Evolutionary conservation across 129 eudicot genomes (phyloP).

Genomic region (Solidago caesia): DNA sequence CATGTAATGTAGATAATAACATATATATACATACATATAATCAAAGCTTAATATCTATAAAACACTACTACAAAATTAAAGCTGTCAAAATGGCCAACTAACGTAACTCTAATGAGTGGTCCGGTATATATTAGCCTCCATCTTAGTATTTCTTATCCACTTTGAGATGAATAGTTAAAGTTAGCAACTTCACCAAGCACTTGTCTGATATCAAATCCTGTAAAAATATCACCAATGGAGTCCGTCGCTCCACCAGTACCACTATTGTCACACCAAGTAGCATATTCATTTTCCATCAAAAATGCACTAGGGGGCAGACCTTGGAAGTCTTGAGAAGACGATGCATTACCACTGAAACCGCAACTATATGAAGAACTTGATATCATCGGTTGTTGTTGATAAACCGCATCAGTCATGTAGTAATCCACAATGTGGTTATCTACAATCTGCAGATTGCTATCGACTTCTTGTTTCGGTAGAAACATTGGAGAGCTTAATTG

Average conservation of each 20-base stretch:
- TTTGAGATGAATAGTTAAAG: slow-evolving; percentile 21
- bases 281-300: slow-evolving; percentile 17
- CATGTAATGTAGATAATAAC: too few species aligned
- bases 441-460: slow-evolving; percentile 7
- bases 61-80: not conserved
- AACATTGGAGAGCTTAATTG: not conserved
- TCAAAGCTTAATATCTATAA: slow-evolving; percentile 2
- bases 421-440: slow-evolving; percentile 12
- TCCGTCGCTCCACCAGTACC: slow-evolving; percentile 16
- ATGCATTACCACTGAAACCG: slow-evolving; percentile 12
- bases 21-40: not conserved
- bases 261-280: slow-evolving; percentile 25
- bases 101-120: not conserved
- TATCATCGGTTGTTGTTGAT: slow-evolving; percentile 5
- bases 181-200: slow-evolving; percentile 33
- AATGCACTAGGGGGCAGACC: slow-evolving; percentile 2
- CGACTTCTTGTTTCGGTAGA: slow-evolving; percentile 27
- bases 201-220: slow-evolving; percentile 21
- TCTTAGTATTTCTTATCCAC: not conserved
- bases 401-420: not conserved
- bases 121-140: not conserved
- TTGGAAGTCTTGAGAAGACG: slow-evolving; percentile 22
- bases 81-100: not conserved
- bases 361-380: not conserved
- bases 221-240: slow-evolving; percentile 6